Evolutionary conservation across 1,139 yeast species (phyloP).

Genomic region (Spathaspora sp.): DNA sequence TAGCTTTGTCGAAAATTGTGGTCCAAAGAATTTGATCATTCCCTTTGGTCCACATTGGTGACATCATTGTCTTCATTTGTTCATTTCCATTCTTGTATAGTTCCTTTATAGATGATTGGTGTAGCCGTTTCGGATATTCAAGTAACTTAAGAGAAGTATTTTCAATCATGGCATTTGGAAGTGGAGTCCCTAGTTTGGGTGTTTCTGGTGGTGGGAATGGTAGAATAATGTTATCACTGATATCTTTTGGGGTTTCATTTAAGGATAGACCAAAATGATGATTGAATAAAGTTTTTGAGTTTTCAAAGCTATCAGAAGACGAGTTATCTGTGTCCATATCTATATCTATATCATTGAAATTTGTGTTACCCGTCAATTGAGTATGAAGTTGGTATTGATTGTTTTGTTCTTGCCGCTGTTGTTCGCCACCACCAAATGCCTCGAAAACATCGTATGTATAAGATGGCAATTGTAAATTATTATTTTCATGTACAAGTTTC

Average conservation of each 20-base stretch:
- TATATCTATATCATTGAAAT: conserved; percentile 4
- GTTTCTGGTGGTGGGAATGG: not conserved
- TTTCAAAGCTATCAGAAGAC: conserved; percentile 11
- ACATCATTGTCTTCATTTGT: conserved; percentile 1
- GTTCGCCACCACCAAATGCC: not conserved
- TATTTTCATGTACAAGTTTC: conserved; percentile 2
- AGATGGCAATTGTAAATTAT: not conserved
- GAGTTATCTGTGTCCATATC: conserved; percentile 8
- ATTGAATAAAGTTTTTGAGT: conserved; percentile 7
- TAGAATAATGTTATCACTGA: not conserved
- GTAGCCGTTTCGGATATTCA: conserved; percentile 6
- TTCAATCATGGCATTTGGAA: conserved; percentile 17
- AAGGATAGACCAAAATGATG: conserved; percentile 7
- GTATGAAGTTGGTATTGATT: not conserved
- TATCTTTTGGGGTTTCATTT: not conserved
- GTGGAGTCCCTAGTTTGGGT: conserved; percentile 8
- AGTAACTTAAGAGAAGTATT: conserved; percentile 5
- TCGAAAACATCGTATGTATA: not conserved
- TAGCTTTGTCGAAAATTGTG: conserved; percentile 28
- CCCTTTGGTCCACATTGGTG: conserved; percentile 11
- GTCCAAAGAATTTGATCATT: conserved; percentile 25
- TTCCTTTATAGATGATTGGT: conserved; percentile 1
- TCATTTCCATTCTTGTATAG: not conserved
- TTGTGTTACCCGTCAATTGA: not conserved
- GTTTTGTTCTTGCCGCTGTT: conserved; percentile 1